Percentiles rank a stretch among this genome's conserved stretches.
These are phyloP conservation scores for Henckelia pumila DNA, from an alignment of 257 asterid genomes.

Conservation along the genomic window DNA sequence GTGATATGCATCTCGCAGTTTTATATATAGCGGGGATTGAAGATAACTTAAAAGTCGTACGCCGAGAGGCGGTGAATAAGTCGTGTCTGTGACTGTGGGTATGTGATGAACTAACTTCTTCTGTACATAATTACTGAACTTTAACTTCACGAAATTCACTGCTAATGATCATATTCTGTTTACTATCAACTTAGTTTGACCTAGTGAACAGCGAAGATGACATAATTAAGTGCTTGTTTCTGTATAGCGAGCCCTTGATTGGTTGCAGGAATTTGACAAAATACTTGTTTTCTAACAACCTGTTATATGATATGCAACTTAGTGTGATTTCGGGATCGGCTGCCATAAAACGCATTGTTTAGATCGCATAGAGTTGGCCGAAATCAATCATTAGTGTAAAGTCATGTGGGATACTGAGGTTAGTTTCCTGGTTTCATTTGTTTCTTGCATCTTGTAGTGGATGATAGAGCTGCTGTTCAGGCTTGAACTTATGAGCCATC, in stretches of 20 bases:
- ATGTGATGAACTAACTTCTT: slow-evolving; percentile 26
- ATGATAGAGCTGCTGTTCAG: background rate
- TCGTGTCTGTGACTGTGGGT: slow-evolving; percentile 12
- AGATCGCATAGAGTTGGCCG: background rate
- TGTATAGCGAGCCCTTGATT: background rate
- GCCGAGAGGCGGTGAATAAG: slow-evolving; percentile 22
- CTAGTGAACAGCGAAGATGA: slow-evolving; percentile 11
- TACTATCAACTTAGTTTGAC: slow-evolving; percentile 2
- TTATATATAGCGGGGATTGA: slow-evolving; percentile 27
- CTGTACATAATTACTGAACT: slow-evolving; percentile 28
- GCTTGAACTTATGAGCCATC: too few species aligned
- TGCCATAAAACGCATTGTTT: background rate
- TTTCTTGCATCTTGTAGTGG: background rate
- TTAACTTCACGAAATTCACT: background rate
- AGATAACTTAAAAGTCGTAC: slow-evolving; percentile 21
- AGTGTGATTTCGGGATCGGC: background rate
- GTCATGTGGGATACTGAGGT: background rate
- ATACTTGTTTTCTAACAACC: background rate
- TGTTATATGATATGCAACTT: background rate
- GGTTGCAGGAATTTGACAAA: background rate
- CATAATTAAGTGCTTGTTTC: slow-evolving; percentile 13
- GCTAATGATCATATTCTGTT: slow-evolving; percentile 14
- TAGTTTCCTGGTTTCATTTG: background rate
- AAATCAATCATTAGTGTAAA: background rate
- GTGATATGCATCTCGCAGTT: slow-evolving; percentile 28